Base-by-base conservation (phyloP, 1,284 basidiomycete species). In the Boletellus deceptivus region DNA sequence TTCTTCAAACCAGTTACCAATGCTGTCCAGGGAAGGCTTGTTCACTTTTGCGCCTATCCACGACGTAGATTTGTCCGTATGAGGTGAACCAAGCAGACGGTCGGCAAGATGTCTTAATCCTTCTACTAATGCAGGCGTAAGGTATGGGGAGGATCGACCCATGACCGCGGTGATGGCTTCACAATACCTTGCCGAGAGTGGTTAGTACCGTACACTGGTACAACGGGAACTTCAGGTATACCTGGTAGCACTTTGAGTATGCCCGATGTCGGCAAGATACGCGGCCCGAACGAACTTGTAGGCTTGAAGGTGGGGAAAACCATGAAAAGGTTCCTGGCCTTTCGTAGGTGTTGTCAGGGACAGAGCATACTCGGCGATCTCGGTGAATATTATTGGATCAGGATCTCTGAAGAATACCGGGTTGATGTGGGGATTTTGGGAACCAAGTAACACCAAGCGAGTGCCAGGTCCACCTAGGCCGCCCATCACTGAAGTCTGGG, bases 1-100 rank as follows among this genome's bases (percentile, higher is more conserved):
- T n/a, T 91, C 90, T 70, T 96, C 96, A 24, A 99, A 78, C 83
- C 93, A 98, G 48, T 87, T 89, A 48, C 96, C 92, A 43, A 99
- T 83, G 41, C 88, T 89, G 63, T 98, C 94, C 46, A 98, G 76
- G 52, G 92, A 97, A 1, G 95, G 93, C 70, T 93, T 90, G 56
- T 82, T 77, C 49, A 93, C 75, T 67, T 90, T 93, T 33, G 83
- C 79, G 27, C 84, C 78, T 55, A 94, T 89, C 92, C 93, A 91
- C 5, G 89, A 88, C 37, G 79, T 76, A 18, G 81, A 72, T 71
- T 88, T 87, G 68, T 91, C 83, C 53, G 83, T 67, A 56, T 86
- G 81, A 24, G 83, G 86, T 7, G 86, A 80, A 18, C 90, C 93
- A 20, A 83, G 78, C 17, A 99, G 78, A 16, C 93, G 86, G 62